Evolutionary conservation across 1,284 basidiomycete species (phyloP), one percentile per base, ranked within the genome.

Genomic region (Rhizoctonia solani): DNA sequence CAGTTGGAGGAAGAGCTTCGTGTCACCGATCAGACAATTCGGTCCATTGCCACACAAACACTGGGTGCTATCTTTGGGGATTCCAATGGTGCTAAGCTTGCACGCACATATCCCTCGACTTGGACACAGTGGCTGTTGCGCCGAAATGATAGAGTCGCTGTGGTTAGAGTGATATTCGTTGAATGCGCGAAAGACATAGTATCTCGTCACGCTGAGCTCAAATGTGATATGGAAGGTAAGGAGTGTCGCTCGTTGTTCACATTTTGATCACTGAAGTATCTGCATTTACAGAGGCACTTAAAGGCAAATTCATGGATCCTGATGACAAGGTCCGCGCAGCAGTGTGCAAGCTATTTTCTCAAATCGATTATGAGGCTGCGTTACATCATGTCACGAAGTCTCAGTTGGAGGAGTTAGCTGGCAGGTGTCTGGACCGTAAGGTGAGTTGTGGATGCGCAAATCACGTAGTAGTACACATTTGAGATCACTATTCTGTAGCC

Each of bases 291-390:
- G 92, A 85, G 6, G 78, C 85, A 14, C 78, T 95, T 29, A 74
- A 78, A n/a, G 75, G 78, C 13, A 93, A 95, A 72, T 77, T 95
- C 4, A 74, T 85, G 1, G 97, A 99, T 75, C 87, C 92, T 0
- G 97, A 99, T 71, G 97, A 99, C 72, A 92, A 88, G 73, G 89
- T 99, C 27, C 86, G 97, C 34, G 86, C 89, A 1, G 89, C 93
- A 0, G 87, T 88, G 0, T 95, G 93, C 80, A 88, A 86, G 74
- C 78, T 92, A 5, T 91, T 95, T 71, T 87, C 87, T 1, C 84
- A 88, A 67, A 79, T 98, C 29, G 95, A 98, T 75, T 98, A 95
- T 74, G 95, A 98, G 77, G 91, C 89, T 0, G 89, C 88, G 0
- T 75, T 95, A 42, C 94, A 97, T 74, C 87, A 93, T 73, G 86